Evolutionary conservation across 352 stramenopile genomes (phyloP).

Genomic region (Pythium dissimile): DNA sequence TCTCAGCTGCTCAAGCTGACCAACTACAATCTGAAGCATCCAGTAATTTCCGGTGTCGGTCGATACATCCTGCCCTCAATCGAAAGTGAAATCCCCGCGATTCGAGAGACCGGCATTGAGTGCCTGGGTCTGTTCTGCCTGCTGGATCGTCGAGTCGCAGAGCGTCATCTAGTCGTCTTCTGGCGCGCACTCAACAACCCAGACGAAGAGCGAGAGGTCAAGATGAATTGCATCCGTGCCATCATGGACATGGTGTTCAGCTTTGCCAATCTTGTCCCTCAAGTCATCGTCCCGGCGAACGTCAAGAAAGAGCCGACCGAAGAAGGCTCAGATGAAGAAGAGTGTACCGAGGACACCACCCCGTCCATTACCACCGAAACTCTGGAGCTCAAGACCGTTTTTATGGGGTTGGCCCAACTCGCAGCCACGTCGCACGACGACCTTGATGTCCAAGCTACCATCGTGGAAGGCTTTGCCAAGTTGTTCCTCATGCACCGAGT

Average conservation of each 20-base stretch:
- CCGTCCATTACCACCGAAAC: slow-evolving; percentile 24
- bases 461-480: slow-evolving; percentile 76
- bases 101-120: slow-evolving; percentile 71
- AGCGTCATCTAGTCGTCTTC: slow-evolving; percentile 72
- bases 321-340: slow-evolving; percentile 25
- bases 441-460: slow-evolving; percentile 64
- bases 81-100: slow-evolving; percentile 67
- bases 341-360: slow-evolving; percentile 14
- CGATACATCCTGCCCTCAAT: slow-evolving; percentile 77
- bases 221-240: slow-evolving; percentile 69
- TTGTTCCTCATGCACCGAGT: slow-evolving; percentile 75
- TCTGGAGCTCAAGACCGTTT: slow-evolving; percentile 54
- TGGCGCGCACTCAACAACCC: slow-evolving; percentile 76
- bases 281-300: slow-evolving; percentile 31
- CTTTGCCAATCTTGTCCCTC: slow-evolving; percentile 51
- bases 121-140: slow-evolving; percentile 70
- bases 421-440: slow-evolving; percentile 42
- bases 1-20: slow-evolving; percentile 72
- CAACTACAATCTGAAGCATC: slow-evolving; percentile 60
- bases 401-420: slow-evolving; percentile 53
- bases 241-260: slow-evolving; percentile 70
- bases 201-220: slow-evolving; percentile 73
- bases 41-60: slow-evolving; percentile 58
- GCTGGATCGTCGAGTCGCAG: slow-evolving; percentile 63
- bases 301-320: slow-evolving; percentile 16